phyloP scores from a whole-genome alignment of 495 filamentous ascomycete species.

The Lentithecium fluviatile region DNA sequence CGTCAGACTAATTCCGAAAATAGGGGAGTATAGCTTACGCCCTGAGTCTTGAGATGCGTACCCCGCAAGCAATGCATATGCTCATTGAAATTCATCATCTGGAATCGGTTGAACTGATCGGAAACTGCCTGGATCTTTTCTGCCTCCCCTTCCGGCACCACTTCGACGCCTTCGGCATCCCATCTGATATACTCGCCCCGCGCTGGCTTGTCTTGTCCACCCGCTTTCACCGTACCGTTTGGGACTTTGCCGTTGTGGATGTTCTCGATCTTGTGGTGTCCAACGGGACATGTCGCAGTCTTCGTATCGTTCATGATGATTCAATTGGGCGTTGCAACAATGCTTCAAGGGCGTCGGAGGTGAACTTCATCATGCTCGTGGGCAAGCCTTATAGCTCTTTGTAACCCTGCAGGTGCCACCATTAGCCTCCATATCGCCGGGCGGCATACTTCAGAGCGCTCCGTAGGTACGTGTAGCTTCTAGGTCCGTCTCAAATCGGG shows the following conservation, averaged over 20 bases:
- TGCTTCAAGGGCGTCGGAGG: too few species aligned
- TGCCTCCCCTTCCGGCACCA: constrained; percentile 45
- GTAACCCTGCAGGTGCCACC: too few species aligned
- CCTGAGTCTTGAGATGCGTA: constrained; percentile 50
- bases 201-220: neutral
- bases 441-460: too few species aligned
- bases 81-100: constrained; percentile 50
- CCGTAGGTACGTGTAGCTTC: too few species aligned
- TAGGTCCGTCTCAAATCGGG: too few species aligned
- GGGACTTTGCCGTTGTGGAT: neutral
- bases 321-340: too few species aligned
- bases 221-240: neutral
- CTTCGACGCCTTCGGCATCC: constrained; percentile 49
- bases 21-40: constrained; percentile 25
- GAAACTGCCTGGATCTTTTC: constrained; percentile 51
- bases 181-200: constrained; percentile 42
- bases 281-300: too few species aligned
- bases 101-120: constrained; percentile 50
- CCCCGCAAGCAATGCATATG: constrained; percentile 47
- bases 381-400: too few species aligned
- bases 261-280: neutral
- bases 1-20: neutral
- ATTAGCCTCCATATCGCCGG: too few species aligned
- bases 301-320: too few species aligned
- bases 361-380: too few species aligned